Evolutionary conservation across 2,329 filamentous ascomycete genomes (phyloP).

Genomic region (Fusarium protoensiforme): DNA sequence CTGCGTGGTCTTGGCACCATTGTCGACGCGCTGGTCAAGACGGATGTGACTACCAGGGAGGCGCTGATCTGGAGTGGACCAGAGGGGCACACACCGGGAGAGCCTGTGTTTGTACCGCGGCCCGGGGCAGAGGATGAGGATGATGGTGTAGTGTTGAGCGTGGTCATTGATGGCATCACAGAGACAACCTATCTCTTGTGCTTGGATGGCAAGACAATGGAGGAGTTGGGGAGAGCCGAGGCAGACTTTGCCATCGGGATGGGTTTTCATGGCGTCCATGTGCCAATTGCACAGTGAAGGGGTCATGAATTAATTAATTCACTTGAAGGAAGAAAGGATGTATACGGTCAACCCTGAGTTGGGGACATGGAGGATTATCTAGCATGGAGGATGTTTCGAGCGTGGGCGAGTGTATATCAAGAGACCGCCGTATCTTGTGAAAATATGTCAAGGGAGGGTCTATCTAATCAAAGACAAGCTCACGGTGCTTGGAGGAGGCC

Average conservation of each 20-base stretch:
- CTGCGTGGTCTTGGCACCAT: slow-evolving; percentile 69
- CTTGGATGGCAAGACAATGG: slow-evolving; percentile 70
- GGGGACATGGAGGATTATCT: background rate
- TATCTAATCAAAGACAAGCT: background rate
- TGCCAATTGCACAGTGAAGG: slow-evolving; percentile 23
- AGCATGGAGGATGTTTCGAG: background rate
- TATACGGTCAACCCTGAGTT: background rate
- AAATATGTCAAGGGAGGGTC: background rate
- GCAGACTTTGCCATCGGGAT: slow-evolving; percentile 69
- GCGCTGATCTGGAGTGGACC: slow-evolving; percentile 67
- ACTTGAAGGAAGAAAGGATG: background rate
- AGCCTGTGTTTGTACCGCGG: slow-evolving; percentile 72
- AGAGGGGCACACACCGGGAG: slow-evolving; percentile 72
- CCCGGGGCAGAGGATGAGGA: slow-evolving; percentile 64
- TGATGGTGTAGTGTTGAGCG: slow-evolving; percentile 69
- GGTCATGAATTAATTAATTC: background rate
- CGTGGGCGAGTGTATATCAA: background rate
- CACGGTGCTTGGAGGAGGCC: no score
- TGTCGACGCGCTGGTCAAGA: slow-evolving; percentile 73
- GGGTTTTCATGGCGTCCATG: slow-evolving; percentile 73
- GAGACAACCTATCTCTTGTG: slow-evolving; percentile 73
- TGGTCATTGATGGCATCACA: slow-evolving; percentile 71
- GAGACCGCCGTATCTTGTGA: background rate
- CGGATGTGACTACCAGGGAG: slow-evolving; percentile 66
- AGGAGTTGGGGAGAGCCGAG: slow-evolving; percentile 72